Evolutionary conservation across 306 rosid species (phyloP).

Genomic region (Malus asiatica): DNA sequence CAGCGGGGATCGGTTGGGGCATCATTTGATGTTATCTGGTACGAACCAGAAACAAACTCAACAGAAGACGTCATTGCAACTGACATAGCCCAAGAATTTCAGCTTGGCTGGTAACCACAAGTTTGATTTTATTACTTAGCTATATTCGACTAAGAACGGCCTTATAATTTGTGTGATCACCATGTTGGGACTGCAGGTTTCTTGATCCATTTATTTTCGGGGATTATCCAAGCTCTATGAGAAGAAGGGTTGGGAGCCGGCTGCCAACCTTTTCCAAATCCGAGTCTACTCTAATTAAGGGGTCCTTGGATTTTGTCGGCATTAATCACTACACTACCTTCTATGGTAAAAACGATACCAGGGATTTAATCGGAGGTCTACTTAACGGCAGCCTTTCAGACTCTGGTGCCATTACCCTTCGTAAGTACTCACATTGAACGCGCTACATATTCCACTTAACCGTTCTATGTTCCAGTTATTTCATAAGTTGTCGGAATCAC

Average conservation of each 20-base stretch:
- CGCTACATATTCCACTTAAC: neutral
- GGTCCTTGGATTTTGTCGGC: slow-evolving; percentile 87
- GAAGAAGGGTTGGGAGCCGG: slow-evolving; percentile 42
- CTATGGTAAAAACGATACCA: slow-evolving; percentile 38
- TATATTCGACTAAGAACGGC: neutral
- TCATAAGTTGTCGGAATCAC: neutral
- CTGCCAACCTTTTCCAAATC: slow-evolving; percentile 51
- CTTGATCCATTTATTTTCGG: slow-evolving; percentile 69
- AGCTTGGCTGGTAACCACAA: slow-evolving; percentile 75
- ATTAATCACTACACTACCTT: slow-evolving; percentile 89
- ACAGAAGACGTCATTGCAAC: slow-evolving; percentile 63
- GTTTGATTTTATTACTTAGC: neutral
- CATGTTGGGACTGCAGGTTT: slow-evolving; percentile 38
- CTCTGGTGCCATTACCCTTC: slow-evolving; percentile 61
- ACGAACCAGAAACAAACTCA: slow-evolving; percentile 53
- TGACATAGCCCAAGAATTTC: slow-evolving; percentile 90
- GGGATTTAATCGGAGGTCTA: slow-evolving; percentile 9
- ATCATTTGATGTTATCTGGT: slow-evolving; percentile 88
- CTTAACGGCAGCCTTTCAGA: slow-evolving; percentile 55
- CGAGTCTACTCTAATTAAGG: slow-evolving; percentile 42
- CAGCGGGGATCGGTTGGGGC: slow-evolving; percentile 75
- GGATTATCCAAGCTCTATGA: slow-evolving; percentile 76
- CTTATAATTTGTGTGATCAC: neutral
- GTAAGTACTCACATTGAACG: slow-evolving; percentile 38
- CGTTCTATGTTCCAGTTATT: neutral